Evolutionary conservation across 2,329 filamentous ascomycete species (phyloP), one percentile per base, ranked within the genome.

Genomic region (Penicillium sp.): DNA sequence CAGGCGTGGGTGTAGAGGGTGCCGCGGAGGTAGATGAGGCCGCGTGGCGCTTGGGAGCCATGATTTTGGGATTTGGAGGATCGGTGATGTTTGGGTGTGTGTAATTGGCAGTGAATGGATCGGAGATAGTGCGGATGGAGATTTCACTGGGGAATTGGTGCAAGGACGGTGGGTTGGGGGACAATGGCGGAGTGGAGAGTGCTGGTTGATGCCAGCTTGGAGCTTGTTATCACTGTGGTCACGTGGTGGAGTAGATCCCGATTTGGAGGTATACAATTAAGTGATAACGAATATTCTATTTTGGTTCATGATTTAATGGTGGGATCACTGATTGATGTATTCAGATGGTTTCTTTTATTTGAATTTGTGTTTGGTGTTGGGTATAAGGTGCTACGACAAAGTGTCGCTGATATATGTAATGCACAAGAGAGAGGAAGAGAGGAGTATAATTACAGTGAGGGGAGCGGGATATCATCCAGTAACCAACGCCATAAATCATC

Each of bases 11-110:
- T 34, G 63, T 45, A 39, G 69, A 59, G 33, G 57, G 29, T 15
- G 70, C 49, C 57, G 67, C 43, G 64, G 65, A 57, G 67, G 65
- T 60, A 56, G 70, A 62, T 63, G 70, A 65, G 59, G 68, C 64
- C 55, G 68, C 66, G 60, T 69, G 65, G 60, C 65, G 65, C 62
- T 65, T 68, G 53, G 67, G 59, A 50, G 70, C 57, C 58, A 72
- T 68, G 39, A 56, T 62, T 65, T 65, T 29, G 44, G 34, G 33
- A n/a, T 48, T 50, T 54, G 43, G 65, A 43, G 21, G 62, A 53
- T 40, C 62, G 56, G 51, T 63, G 55, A 55, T 63, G 64, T 69
- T 73, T 72, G 21, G 69, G 59, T 7, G 63, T 58, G 71, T 62
- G 45, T 43, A 29, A 40, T 23, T 45, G 34, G n/a, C 5, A 5